Percentiles rank a stretch among this genome's conserved stretches.
phyloP scores from a whole-genome alignment of 2,329 filamentous ascomycete species.

The Verruconis gallopava region DNA sequence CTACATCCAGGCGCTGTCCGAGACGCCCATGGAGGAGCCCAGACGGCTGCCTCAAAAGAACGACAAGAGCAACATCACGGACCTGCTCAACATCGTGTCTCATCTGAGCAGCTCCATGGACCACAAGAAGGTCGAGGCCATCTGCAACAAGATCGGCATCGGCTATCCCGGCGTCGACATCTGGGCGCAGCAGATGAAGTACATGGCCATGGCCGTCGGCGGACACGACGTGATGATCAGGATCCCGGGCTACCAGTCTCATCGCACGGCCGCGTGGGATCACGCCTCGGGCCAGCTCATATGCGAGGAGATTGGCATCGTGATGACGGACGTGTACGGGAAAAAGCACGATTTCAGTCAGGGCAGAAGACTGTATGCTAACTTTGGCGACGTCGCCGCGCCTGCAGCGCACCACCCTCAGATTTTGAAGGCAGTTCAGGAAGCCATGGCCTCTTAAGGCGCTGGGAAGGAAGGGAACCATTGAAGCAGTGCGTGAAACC shows the following conservation, averaged over 20 bases:
- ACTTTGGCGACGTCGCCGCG: constrained; percentile 30
- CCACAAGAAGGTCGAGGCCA: neutral
- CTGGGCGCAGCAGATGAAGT: constrained; percentile 42
- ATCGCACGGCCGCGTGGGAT: constrained; percentile 42
- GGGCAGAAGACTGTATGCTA: constrained; percentile 27
- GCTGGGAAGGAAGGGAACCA: no score
- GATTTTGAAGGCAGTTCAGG: constrained; percentile 10
- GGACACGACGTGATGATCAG: constrained; percentile 37
- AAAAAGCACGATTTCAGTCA: constrained; percentile 34
- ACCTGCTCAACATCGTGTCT: constrained; percentile 3
- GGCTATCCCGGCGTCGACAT: constrained; percentile 37
- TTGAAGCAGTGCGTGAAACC: neutral
- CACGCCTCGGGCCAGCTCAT: constrained; percentile 42
- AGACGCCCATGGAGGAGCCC: neutral
- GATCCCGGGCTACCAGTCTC: constrained; percentile 29
- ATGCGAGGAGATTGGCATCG: constrained; percentile 36
- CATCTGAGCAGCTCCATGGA: constrained; percentile 3
- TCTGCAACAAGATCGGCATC: constrained; percentile 26
- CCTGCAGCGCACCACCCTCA: constrained; percentile 23
- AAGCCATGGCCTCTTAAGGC: constrained; percentile 1
- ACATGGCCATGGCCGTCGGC: constrained; percentile 38
- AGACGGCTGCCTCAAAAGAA: neutral
- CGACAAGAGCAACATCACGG: constrained; percentile 7
- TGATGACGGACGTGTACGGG: constrained; percentile 38
- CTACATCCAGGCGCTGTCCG: constrained; percentile 6